A percentile compares a stretch with the other conserved stretches of the same genome.
phyloP scores from a whole-genome alignment of 129 eudicot genomes.

The Scalesia atractyloides region DNA sequence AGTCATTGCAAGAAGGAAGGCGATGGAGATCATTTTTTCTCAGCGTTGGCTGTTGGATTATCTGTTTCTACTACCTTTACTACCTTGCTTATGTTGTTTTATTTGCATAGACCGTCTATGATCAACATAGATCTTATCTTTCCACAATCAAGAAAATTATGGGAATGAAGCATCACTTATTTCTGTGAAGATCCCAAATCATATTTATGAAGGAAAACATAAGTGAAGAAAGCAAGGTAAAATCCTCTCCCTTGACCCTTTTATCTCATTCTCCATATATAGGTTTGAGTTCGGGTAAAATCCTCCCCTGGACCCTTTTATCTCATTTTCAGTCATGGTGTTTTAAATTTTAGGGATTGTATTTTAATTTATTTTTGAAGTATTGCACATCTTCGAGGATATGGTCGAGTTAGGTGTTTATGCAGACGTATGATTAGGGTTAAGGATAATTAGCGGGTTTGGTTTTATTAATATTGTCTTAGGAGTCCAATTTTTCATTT shows the following conservation, averaged over 20 bases:
- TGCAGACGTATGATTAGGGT: too few relatives aligned
- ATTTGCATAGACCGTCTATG: constrained; percentile 18
- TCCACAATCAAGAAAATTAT: constrained; percentile 30
- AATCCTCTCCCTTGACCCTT: background rate
- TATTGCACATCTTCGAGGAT: too few relatives aligned
- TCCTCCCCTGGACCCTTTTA: too few relatives aligned
- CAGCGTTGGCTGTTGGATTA: constrained; percentile 25
- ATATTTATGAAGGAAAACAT: background rate
- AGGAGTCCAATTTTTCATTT: too few relatives aligned
- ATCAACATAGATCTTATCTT: constrained; percentile 29
- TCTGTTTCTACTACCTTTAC: constrained; percentile 21
- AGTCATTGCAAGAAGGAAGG: constrained; percentile 16
- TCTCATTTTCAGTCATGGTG: too few relatives aligned
- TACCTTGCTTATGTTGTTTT: constrained; percentile 23
- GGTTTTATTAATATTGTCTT: too few relatives aligned
- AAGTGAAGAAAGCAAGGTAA: constrained; percentile 9
- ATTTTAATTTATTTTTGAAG: too few relatives aligned
- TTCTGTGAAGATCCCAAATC: background rate
- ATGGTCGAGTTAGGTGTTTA: too few relatives aligned
- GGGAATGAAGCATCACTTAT: constrained; percentile 19
- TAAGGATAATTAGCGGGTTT: too few relatives aligned
- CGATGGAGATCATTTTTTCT: constrained; percentile 24
- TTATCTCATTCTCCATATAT: too few relatives aligned
- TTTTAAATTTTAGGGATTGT: too few relatives aligned
- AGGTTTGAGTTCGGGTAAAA: too few relatives aligned